These are phyloP conservation scores for Gossypium schwendimanii DNA, from an alignment of 441 rosid species.

Conservation along the genomic window DNA sequence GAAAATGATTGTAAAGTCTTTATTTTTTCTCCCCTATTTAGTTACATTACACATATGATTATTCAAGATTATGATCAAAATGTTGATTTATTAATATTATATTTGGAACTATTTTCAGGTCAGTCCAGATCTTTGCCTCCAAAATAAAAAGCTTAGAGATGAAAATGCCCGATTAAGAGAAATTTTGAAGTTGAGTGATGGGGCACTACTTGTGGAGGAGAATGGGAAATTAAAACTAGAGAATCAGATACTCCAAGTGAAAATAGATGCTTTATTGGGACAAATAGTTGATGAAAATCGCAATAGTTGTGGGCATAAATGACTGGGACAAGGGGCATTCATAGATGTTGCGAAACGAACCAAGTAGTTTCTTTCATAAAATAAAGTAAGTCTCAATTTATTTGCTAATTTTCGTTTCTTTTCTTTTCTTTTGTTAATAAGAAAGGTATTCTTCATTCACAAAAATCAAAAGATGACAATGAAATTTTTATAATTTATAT, in stretches of 20 bases:
- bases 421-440: too few species aligned
- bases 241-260: not conserved
- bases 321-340: not conserved
- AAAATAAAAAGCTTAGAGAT: conserved; percentile 1
- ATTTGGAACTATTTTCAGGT: not conserved
- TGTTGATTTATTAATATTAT: not conserved
- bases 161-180: not conserved
- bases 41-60: not conserved
- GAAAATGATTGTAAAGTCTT: too few species aligned
- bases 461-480: too few species aligned
- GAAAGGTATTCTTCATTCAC: too few species aligned
- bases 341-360: not conserved
- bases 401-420: too few species aligned
- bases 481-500: too few species aligned
- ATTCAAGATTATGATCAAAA: not conserved
- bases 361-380: not conserved
- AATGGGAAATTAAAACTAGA: not conserved
- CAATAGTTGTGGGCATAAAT: not conserved
- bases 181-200: not conserved
- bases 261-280: conserved; percentile 11
- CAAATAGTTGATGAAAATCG: not conserved
- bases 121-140: not conserved
- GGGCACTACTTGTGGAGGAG: not conserved
- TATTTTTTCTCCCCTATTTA: not conserved
- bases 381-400: not conserved